Conservation (phyloP, 2,329 filamentous ascomycete genomes). For the Myriosclerotinia curreyana region DNA sequence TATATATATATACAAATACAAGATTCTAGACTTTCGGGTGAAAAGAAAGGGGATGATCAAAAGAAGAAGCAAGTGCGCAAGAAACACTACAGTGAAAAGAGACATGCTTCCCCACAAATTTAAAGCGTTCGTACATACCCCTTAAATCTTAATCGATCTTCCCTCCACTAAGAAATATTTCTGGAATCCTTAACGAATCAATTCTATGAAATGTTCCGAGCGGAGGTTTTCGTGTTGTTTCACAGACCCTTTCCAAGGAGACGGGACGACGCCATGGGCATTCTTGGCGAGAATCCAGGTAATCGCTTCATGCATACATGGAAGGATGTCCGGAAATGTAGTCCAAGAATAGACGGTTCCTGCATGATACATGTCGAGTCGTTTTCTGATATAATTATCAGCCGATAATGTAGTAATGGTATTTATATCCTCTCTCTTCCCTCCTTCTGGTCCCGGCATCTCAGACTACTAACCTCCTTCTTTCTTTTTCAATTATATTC, state of each 20-base stretch:
- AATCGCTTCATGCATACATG: slow-evolving; percentile 1
- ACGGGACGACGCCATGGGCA: slow-evolving; percentile 8
- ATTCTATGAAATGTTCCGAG: not conserved
- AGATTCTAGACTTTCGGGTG: too few relatives aligned
- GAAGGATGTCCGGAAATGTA: not conserved
- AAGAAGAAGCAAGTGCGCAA: not conserved
- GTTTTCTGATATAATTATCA: slow-evolving; percentile 12
- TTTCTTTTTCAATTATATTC: not conserved
- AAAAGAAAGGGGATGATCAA: too few relatives aligned
- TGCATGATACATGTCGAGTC: not conserved
- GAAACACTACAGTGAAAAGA: not conserved
- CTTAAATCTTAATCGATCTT: slow-evolving; percentile 1
- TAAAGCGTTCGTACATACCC: not conserved
- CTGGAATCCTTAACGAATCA: not conserved
- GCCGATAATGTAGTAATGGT: not conserved
- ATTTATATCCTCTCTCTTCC: slow-evolving; percentile 9
- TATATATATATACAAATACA: too few relatives aligned
- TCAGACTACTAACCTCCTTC: slow-evolving; percentile 1
- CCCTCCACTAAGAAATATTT: not conserved
- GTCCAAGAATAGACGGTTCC: slow-evolving; percentile 14
- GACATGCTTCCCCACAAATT: not conserved
- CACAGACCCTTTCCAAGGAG: slow-evolving; percentile 5
- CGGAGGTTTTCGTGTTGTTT: not conserved
- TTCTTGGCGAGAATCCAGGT: not conserved
- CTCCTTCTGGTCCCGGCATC: not conserved